Evolutionary conservation across 306 rosid species (phyloP), one percentile per base, ranked within the genome.

Genomic region (Medicago truncatula): DNA sequence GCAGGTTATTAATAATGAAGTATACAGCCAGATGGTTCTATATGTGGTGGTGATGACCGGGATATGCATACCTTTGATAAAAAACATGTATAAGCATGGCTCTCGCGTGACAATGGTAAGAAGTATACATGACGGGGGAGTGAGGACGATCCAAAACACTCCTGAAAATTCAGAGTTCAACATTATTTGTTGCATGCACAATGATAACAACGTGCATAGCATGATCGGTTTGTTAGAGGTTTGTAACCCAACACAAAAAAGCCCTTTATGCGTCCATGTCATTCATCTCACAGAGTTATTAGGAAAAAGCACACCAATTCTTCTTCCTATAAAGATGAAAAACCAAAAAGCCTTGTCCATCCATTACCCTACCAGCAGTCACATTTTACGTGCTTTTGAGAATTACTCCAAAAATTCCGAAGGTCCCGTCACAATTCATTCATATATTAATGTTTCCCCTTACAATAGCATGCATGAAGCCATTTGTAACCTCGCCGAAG

Each of bases 381-480:
- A 79, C 39, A 83, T 91, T 46, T 20, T 89, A 61, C 81, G 75
- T 0, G 92, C 92, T 4, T 89, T 87, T 0, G 64, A 50, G 38
- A 87, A 91, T 41, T 91, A 86, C 77, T 67, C 90, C 0, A 2
- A 36, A 4, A 85, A 82, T 52, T 67, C 90, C 0, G 67, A 38
- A 4, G 93, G 91, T 1, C 76, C 76, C 0, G 88, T 88, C 11
- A 21, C 20, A 1, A 53, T 88, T 60, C 49, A 58, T 1, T 68
- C 89, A 2, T 82, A 78, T 36, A 50, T 73, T 13, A 76, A 86
- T 65, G 83, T 85, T 1, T 86, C 88, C 0, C 87, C 90, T 4
- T 87, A 78, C 71, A 75, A 36, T 20, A 66, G 67, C 43, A 88
- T 91, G 92, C 90, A 87, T 15, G 81, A 83, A 10, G 63, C 81